Evolutionary conservation across 371 early-diverging fungal species (phyloP), one percentile per base, ranked within the genome.

Genomic region (Rhizomucor pusillus): DNA sequence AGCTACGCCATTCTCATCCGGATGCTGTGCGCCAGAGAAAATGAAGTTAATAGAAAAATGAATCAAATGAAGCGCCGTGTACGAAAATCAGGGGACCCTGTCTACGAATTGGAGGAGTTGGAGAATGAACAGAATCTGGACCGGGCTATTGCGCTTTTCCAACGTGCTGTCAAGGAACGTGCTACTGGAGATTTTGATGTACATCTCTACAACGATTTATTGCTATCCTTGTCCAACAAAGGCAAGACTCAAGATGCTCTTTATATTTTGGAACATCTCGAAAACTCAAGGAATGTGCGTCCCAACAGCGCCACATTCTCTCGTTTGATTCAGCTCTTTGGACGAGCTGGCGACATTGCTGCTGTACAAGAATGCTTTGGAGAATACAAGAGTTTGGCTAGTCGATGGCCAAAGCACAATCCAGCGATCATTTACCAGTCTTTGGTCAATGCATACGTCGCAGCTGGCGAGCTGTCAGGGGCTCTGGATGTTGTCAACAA

Each of bases 201-300:
- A 14, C 67, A 73, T 0, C 56, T 77, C 13, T 81, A 75, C 62
- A 79, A 78, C 47, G 53, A 39, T 1, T 50, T 81, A 35, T 57
- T 81, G 24, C 67, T 62, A 48, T 58, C 60, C 7, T 51, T 81
- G 6, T 69, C 77, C 1, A 47, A 52, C 34, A 62, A 63, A 39
- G 79, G 77, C 5, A 75, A 71, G 39, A 73, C 69, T 1, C 45
- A 62, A 22, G 75, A 77, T 45, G 79, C 72, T 1, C 52, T 81
- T 12, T 68, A 65, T 43, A 70, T 81, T n/a, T 75, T 68, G 47
- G 71, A 77, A 33, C 75, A 77, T 14, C 52, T 81, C n/a, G 77
- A 78, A 29, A 56, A 54, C 24, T 57, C 66, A 23, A 60, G 56
- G 18, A 60, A 66, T 14, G 70, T 62, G 3, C 54, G 62, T 7